Evolutionary conservation across 2,329 filamentous ascomycete species (phyloP).

Genomic region (Thyridium curvatum): DNA sequence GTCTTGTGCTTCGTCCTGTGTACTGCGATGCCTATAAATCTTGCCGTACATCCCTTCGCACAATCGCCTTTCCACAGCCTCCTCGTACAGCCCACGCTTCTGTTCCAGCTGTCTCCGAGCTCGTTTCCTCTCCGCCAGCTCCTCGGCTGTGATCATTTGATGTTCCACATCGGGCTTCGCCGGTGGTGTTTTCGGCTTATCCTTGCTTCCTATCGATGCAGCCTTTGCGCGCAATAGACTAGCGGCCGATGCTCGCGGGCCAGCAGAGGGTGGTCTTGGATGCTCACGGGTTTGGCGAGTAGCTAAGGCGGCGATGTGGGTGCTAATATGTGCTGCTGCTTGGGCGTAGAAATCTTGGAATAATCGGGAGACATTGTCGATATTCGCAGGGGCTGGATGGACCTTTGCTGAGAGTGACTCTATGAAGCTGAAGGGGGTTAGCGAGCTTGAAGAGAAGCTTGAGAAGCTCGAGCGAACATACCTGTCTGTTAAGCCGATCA

Average conservation of each 20-base stretch:
- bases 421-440: conserved; percentile 60
- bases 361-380: conserved; percentile 74
- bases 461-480: too few species aligned
- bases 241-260: conserved; percentile 49
- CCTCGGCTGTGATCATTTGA: conserved; percentile 86
- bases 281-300: conserved; percentile 66
- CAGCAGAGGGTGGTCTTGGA: conserved; percentile 47
- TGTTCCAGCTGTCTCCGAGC: conserved; percentile 72
- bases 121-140: conserved; percentile 74
- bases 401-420: conserved; percentile 84
- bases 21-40: conserved; percentile 86
- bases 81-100: conserved; percentile 73
- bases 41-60: conserved; percentile 81
- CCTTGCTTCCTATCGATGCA: conserved; percentile 44
- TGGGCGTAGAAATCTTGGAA: conserved; percentile 92
- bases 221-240: conserved; percentile 52
- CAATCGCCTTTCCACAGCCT: conserved; percentile 81
- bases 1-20: conserved; percentile 90
- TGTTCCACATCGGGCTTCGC: conserved; percentile 46
- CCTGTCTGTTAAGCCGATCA: conserved; percentile 86
- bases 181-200: conserved; percentile 36
- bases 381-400: conserved; percentile 73
- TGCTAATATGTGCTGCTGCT: conserved; percentile 75
- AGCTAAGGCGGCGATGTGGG: conserved; percentile 76
- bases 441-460: too few species aligned